phyloP scores from a whole-genome alignment of 768 basidiomycete species.

The Roridomyces roridus region DNA sequence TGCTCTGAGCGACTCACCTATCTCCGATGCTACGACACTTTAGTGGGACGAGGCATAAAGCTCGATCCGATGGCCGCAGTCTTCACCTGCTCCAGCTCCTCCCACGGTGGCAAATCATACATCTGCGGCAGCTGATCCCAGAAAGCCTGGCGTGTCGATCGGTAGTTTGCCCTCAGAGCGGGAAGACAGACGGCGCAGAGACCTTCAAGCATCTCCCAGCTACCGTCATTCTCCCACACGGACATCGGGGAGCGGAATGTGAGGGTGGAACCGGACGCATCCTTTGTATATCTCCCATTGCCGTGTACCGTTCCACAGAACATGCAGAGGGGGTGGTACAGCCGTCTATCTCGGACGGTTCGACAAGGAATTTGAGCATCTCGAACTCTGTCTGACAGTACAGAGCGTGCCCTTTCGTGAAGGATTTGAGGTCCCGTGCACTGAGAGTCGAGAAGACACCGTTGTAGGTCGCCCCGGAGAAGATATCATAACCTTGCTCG shows the following conservation, averaged over 20 bases:
- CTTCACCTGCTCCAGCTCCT: conserved; percentile 79
- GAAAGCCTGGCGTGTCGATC: neutral
- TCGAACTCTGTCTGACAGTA: neutral
- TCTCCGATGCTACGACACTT: neutral
- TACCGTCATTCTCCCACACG: neutral
- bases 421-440: neutral
- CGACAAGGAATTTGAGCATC: neutral
- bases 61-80: conserved; percentile 80
- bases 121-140: conserved; percentile 9
- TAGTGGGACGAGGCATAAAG: neutral
- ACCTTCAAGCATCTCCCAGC: neutral
- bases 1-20: no score
- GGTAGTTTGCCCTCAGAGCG: neutral
- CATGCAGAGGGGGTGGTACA: no score
- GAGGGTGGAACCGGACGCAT: no score
- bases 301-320: no score
- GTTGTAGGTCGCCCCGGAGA: neutral
- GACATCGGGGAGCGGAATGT: no score
- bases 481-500: neutral
- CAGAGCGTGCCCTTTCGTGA: neutral
- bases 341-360: neutral
- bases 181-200: neutral
- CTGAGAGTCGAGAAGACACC: neutral
- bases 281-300: no score
- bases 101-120: conserved; percentile 8